Percentiles rank a stretch among this genome's conserved stretches.
These are phyloP conservation scores for Penicillium canariense DNA, from an alignment of 495 filamentous ascomycete species.

Conservation along the genomic window DNA sequence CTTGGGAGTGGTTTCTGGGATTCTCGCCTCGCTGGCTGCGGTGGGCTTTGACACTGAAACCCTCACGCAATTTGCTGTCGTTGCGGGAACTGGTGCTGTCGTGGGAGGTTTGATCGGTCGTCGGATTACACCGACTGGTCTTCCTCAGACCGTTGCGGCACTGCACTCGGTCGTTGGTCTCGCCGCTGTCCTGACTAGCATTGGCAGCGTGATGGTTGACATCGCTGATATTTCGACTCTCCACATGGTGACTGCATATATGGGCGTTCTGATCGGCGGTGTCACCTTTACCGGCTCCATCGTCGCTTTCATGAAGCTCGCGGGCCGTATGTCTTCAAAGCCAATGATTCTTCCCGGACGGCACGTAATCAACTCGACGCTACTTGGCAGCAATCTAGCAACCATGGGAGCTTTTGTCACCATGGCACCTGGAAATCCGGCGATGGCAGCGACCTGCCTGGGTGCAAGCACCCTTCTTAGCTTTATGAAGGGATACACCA, in stretches of 20 bases:
- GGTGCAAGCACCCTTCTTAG: constrained; percentile 70
- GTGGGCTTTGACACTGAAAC: constrained; percentile 74
- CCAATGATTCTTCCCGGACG: constrained; percentile 66
- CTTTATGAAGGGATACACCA: constrained; percentile 79
- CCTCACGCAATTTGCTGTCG: constrained; percentile 65
- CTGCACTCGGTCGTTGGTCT: constrained; percentile 81
- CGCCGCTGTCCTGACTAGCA: constrained; percentile 76
- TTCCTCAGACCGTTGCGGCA: constrained; percentile 79
- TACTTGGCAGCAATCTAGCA: constrained; percentile 68
- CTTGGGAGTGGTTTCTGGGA: constrained; percentile 71
- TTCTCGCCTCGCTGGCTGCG: constrained; percentile 71
- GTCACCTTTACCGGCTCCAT: constrained; percentile 83
- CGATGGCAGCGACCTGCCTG: constrained; percentile 70
- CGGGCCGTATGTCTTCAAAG: constrained; percentile 71
- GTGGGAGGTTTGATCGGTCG: constrained; percentile 69
- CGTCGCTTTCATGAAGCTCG: constrained; percentile 77
- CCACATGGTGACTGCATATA: constrained; percentile 74
- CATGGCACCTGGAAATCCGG: constrained; percentile 68
- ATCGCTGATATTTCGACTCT: constrained; percentile 64
- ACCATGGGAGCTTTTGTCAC: constrained; percentile 78
- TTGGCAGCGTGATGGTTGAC: constrained; percentile 73
- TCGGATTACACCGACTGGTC: constrained; percentile 74
- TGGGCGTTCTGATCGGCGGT: constrained; percentile 76
- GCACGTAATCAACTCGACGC: constrained; percentile 65
- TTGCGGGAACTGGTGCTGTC: constrained; percentile 67